phyloP scores from a whole-genome alignment of 176 grass and related monocot genomes.

The Triticum urartu region DNA sequence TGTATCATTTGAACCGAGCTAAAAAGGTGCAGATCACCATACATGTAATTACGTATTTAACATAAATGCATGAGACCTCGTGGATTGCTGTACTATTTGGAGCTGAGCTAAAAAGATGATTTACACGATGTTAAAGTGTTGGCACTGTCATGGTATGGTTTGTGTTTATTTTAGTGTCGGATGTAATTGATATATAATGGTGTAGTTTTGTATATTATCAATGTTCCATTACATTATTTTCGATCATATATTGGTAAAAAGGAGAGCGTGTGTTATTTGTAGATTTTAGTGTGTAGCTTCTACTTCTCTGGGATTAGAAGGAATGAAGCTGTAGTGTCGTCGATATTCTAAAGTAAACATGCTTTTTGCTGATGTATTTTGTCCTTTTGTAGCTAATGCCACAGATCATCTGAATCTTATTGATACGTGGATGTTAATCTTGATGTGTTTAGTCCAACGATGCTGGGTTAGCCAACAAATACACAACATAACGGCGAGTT shows the following conservation, averaged over 20 bases:
- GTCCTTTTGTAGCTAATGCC: neutral
- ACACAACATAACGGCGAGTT: too few species aligned
- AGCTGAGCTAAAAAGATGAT: neutral
- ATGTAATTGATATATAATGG: neutral
- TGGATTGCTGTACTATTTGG: neutral
- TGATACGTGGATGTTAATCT: too few species aligned
- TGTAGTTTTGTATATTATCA: neutral
- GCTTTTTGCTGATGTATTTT: neutral
- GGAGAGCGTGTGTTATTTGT: neutral
- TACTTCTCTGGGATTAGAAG: neutral
- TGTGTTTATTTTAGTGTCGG: neutral
- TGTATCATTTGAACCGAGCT: neutral
- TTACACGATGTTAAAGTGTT: neutral
- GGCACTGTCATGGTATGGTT: neutral
- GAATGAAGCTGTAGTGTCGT: neutral
- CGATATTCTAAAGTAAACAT: neutral
- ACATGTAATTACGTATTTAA: neutral
- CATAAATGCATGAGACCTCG: too few species aligned
- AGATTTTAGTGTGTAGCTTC: neutral
- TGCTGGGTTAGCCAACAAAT: too few species aligned
- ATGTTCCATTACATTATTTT: neutral
- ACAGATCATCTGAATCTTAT: too few species aligned
- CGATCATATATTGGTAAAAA: neutral
- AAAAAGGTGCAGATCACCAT: conserved; percentile 20
- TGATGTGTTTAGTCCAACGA: too few species aligned